Percentiles rank a stretch among this genome's conserved stretches.
Evolutionary conservation across 176 grass and related monocot genomes (phyloP).

Genomic region (Lolium multiflorum): DNA sequence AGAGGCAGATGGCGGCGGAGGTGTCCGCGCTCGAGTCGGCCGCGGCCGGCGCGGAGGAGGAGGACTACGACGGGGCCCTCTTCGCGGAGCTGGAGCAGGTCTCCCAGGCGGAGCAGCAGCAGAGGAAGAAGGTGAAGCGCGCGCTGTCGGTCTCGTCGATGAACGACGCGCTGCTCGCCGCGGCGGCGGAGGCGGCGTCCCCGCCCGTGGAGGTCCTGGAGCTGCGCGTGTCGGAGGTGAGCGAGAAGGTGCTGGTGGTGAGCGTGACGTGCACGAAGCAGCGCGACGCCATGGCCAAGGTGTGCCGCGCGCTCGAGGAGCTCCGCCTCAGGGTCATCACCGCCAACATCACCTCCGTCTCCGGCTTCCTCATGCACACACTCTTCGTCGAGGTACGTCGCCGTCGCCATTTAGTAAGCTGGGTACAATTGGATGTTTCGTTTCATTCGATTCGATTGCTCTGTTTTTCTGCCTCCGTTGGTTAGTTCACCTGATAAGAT

Average conservation of each 20-base stretch:
- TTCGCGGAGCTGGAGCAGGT: background rate
- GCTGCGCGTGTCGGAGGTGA: constrained; percentile 74
- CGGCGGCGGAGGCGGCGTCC: background rate
- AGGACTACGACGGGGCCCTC: background rate
- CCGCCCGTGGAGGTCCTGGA: constrained; percentile 64
- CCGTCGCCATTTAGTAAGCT: too few species aligned
- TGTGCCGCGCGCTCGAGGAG: constrained; percentile 73
- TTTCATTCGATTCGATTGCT: background rate
- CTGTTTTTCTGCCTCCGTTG: background rate
- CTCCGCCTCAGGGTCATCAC: constrained; percentile 77
- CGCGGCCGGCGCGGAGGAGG: background rate
- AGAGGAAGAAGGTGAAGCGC: constrained; percentile 50
- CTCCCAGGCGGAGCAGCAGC: background rate
- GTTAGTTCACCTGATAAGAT: background rate
- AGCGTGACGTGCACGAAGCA: constrained; percentile 81
- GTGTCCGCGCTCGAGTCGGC: constrained; percentile 46
- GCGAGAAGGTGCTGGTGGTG: constrained; percentile 61
- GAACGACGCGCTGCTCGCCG: background rate
- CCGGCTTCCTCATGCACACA: constrained; percentile 66
- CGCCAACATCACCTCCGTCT: constrained; percentile 68
- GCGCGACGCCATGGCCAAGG: constrained; percentile 62
- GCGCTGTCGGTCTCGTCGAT: constrained; percentile 44
- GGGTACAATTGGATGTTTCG: background rate
- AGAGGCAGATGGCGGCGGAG: constrained; percentile 56
- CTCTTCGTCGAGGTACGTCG: constrained; percentile 82